Evolutionary conservation across 306 rosid genomes (phyloP).

Genomic region (Gleditsia sinensis): DNA sequence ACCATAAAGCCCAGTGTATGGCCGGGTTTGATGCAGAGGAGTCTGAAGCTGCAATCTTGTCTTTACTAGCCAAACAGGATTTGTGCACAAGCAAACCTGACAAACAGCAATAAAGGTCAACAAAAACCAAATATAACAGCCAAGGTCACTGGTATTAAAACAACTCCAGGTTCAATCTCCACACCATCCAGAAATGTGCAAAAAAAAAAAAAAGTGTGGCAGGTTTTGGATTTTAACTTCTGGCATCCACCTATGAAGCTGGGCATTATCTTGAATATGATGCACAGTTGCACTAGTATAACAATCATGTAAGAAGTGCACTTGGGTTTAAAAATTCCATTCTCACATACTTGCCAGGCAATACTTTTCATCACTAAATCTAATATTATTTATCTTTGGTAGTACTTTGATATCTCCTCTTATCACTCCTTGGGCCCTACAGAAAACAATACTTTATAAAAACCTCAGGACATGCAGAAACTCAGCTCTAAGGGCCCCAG

Average conservation of each 20-base stretch:
- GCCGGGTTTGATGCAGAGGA: conserved; percentile 87
- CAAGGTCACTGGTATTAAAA: neutral
- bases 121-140: neutral
- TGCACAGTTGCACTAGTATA: neutral
- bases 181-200: conserved; percentile 9
- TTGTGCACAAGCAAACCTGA: conserved; percentile 88
- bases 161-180: conserved; percentile 24
- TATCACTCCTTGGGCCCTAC: neutral
- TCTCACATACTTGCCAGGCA: conserved; percentile 24
- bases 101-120: conserved; percentile 37
- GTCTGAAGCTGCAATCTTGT: conserved; percentile 98
- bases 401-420: conserved; percentile 15
- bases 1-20: conserved; percentile 92
- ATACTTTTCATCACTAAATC: conserved; percentile 20
- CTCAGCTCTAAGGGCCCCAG: conserved; percentile 14
- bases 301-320: conserved; percentile 13
- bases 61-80: conserved; percentile 94
- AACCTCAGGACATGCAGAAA: conserved; percentile 20
- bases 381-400: conserved; percentile 18
- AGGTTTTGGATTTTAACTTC: conserved; percentile 20
- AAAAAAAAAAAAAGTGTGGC: neutral
- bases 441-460: conserved; percentile 5
- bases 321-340: conserved; percentile 9
- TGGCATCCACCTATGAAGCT: conserved; percentile 27
- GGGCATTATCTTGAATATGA: conserved; percentile 22